Evolutionary conservation across 306 rosid species (phyloP).

Genomic region (Fagus sylvatica): DNA sequence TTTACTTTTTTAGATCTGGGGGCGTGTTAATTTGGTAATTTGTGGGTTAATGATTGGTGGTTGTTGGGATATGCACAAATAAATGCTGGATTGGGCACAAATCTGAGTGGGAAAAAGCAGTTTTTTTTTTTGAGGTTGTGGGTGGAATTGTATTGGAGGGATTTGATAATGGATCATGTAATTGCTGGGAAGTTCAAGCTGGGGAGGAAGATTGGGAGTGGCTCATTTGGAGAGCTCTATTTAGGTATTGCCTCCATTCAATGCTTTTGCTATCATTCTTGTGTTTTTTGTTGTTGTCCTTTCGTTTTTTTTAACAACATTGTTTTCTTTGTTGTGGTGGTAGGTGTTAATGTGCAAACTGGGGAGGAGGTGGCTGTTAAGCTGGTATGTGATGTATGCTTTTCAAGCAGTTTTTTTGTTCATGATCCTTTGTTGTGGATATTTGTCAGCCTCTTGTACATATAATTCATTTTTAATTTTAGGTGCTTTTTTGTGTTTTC

Average conservation of each 20-base stretch:
- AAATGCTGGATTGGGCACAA: slow-evolving; percentile 42
- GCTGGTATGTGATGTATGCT: slow-evolving; percentile 67
- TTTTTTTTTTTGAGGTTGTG: slow-evolving; percentile 24
- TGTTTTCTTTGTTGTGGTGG: slow-evolving; percentile 25
- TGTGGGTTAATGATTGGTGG: slow-evolving; percentile 26
- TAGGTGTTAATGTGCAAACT: slow-evolving; percentile 86
- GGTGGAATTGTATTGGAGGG: slow-evolving; percentile 37
- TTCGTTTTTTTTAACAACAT: slow-evolving; percentile 11
- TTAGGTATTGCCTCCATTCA: slow-evolving; percentile 45
- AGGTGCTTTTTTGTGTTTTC: not conserved
- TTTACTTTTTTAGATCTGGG: slow-evolving; percentile 1
- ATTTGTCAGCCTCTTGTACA: not conserved
- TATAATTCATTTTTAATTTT: not conserved
- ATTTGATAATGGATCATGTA: slow-evolving; percentile 85
- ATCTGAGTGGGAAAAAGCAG: slow-evolving; percentile 34
- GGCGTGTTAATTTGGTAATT: slow-evolving; percentile 32
- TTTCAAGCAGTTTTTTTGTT: not conserved
- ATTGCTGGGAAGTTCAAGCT: slow-evolving; percentile 89
- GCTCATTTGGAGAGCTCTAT: slow-evolving; percentile 99
- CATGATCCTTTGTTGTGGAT: slow-evolving; percentile 21
- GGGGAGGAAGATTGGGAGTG: slow-evolving; percentile 99
- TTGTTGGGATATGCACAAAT: slow-evolving; percentile 35
- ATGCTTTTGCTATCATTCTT: not conserved
- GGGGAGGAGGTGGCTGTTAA: slow-evolving; percentile 99
- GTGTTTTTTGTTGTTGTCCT: slow-evolving; percentile 4